Conservation (phyloP, 2,329 filamentous ascomycete genomes). For the Macrophomina tecta region DNA sequence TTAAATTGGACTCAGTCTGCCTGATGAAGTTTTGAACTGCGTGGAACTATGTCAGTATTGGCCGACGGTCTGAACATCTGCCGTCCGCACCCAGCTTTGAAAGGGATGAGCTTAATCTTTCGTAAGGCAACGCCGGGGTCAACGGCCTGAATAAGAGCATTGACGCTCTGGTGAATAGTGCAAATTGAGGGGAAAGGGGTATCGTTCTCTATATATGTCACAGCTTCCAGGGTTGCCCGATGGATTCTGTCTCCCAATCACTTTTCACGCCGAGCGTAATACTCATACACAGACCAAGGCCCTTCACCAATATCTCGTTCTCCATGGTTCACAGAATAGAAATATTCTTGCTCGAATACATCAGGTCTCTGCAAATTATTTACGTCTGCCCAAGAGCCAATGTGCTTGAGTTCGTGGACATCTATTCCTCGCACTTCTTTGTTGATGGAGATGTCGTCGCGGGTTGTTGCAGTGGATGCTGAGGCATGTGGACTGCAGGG, state of each 20-base stretch:
- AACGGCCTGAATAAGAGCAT: too few species aligned
- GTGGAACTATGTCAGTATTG: too few species aligned
- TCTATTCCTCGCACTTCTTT: background rate
- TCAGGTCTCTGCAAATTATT: background rate
- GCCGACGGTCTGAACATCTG: too few species aligned
- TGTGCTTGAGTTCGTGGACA: background rate
- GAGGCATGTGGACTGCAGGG: background rate
- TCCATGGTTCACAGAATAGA: background rate
- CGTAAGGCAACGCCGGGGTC: too few species aligned
- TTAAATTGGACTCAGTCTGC: too few species aligned
- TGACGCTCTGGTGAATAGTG: too few species aligned
- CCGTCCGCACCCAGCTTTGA: too few species aligned
- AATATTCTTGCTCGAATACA: background rate
- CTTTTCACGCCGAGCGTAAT: background rate
- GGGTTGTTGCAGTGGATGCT: background rate
- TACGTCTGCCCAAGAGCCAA: background rate
- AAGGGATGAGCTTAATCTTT: too few species aligned
- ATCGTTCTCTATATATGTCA: too few species aligned
- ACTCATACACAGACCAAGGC: slow-evolving; percentile 3
- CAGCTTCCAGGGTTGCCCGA: too few species aligned
- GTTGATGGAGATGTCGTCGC: background rate
- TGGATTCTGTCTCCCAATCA: background rate
- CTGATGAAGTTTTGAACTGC: too few species aligned
- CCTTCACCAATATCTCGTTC: background rate
- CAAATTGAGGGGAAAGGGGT: too few species aligned